Percentiles rank a stretch among this genome's conserved stretches.
Conservation (phyloP, 2,329 filamentous ascomycete genomes). For the Leptodontidium sp. region DNA sequence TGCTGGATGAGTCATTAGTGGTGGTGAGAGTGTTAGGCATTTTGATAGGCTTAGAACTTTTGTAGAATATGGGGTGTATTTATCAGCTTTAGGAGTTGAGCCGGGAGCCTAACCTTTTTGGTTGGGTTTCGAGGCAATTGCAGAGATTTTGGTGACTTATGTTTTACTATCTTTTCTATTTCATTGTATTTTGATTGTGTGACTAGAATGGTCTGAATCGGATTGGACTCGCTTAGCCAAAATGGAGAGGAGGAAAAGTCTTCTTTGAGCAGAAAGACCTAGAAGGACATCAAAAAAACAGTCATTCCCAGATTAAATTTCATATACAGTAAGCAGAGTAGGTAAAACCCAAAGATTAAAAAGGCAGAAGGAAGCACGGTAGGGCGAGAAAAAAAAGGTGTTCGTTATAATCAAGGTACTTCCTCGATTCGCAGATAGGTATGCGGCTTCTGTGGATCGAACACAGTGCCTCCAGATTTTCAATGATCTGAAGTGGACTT, state of each 20-base stretch:
- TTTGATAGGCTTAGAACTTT: background rate
- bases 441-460: constrained; percentile 32
- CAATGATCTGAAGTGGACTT: constrained; percentile 23
- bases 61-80: constrained; percentile 28
- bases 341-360: background rate
- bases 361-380: background rate
- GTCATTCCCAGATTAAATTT: too few species aligned
- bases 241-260: background rate
- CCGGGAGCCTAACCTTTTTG: constrained; percentile 6
- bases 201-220: too few species aligned
- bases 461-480: constrained; percentile 30
- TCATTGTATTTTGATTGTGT: too few species aligned
- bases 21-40: background rate
- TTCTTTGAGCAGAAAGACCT: background rate
- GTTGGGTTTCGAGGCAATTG: constrained; percentile 1
- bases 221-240: background rate
- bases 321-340: background rate
- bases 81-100: constrained; percentile 20
- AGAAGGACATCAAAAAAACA: background rate
- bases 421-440: constrained; percentile 25
- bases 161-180: background rate
- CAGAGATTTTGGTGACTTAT: constrained; percentile 11
- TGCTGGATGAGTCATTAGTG: constrained; percentile 66
- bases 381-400: constrained; percentile 14
- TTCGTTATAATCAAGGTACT: constrained; percentile 21